These are phyloP conservation scores for Polytrichum commune DNA, from an alignment of 225 moss, liverwort and hornwort species.

Conservation along the genomic window DNA sequence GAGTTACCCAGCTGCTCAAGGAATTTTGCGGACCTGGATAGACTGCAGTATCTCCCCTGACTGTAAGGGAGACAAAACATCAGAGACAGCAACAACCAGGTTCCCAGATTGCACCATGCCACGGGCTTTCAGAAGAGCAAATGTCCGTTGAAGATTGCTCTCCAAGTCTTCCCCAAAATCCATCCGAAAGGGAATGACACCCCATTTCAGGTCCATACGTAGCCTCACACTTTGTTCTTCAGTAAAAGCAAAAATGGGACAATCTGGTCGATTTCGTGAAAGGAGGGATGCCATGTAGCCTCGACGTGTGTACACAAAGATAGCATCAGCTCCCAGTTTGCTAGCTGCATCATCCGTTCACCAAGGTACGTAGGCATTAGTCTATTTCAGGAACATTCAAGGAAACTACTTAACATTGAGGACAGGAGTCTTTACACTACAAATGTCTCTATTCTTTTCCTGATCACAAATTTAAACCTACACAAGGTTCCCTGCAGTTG, in stretches of 20 bases:
- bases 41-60: constrained; percentile 70
- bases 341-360: constrained; percentile 56
- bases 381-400: neutral
- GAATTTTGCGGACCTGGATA: constrained; percentile 72
- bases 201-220: constrained; percentile 89
- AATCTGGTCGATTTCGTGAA: constrained; percentile 86
- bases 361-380: neutral
- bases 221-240: constrained; percentile 65
- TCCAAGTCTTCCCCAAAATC: constrained; percentile 85
- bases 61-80: constrained; percentile 55
- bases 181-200: constrained; percentile 83
- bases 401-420: neutral
- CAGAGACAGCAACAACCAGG: constrained; percentile 89
- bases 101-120: constrained; percentile 87
- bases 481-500: neutral
- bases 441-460: neutral
- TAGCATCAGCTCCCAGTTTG: constrained; percentile 87
- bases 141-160: constrained; percentile 70
- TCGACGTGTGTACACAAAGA: constrained; percentile 89
- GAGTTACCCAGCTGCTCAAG: constrained; percentile 22
- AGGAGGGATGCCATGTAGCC: constrained; percentile 96
- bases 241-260: constrained; percentile 96
- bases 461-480: neutral
- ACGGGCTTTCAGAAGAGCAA: constrained; percentile 67
- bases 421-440: neutral